Evolutionary conservation across 202 grass and related monocot species (phyloP).

Genomic region (Schoenoplectus tabernaemontani): DNA sequence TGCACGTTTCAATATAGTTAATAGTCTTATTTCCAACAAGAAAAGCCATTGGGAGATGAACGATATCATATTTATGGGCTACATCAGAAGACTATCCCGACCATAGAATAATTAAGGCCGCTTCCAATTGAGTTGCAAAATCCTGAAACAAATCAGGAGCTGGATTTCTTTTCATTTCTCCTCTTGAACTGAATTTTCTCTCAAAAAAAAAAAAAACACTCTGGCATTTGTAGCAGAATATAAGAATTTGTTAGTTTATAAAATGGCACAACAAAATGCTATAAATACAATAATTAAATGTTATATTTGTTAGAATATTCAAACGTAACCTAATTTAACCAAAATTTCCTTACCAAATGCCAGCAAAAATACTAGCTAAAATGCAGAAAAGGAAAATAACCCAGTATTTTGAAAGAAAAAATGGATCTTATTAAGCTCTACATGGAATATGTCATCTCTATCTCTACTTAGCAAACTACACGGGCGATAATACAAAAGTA

Average conservation of each 20-base stretch:
- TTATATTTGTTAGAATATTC: not conserved
- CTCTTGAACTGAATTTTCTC: not conserved
- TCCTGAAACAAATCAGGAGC: not conserved
- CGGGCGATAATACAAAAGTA: slow-evolving; percentile 9
- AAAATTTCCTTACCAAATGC: not conserved
- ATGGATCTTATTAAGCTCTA: not conserved
- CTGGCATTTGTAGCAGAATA: not conserved
- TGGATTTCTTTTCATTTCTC: not conserved
- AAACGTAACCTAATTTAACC: not conserved
- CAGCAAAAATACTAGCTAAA: not conserved
- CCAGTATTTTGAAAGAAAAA: not conserved
- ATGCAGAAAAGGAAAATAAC: not conserved
- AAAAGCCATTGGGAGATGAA: not conserved
- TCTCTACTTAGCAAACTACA: slow-evolving; percentile 22
- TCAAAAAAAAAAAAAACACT: not conserved
- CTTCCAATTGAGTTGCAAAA: not conserved
- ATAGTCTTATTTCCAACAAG: not conserved
- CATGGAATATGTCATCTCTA: slow-evolving; percentile 13
- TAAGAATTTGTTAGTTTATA: not conserved
- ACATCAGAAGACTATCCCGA: not conserved
- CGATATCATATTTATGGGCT: not conserved
- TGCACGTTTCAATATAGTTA: not conserved
- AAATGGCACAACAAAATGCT: not conserved
- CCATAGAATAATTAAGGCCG: not conserved
- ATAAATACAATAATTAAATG: not conserved